Base-by-base conservation (phyloP, 805 yeast genomes). In the Yarrowia osloensis region DNA sequence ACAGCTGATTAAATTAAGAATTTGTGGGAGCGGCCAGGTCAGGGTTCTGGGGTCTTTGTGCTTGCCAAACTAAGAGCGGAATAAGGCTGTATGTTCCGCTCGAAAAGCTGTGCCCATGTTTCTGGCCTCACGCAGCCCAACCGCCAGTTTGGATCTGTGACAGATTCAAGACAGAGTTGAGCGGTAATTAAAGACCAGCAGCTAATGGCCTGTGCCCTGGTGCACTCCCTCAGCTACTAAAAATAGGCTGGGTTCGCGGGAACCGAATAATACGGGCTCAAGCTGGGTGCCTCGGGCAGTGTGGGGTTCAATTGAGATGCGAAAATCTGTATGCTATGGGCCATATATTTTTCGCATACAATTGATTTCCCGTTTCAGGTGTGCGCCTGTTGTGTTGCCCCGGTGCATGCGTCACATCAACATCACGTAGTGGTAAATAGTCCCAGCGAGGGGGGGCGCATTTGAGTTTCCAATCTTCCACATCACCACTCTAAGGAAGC, bases 381-480 rank as follows among this genome's bases (percentile, higher is more conserved):
- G 46, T 28, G 44, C 61, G 24, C 17, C 21, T 54, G 44, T 54
- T 17, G 44, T 17, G 44, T 17, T 15, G 24, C 40, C 42, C 26
- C n/a, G 12, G 13, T 31, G n/a, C 40, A 21, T 33, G 40, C 57
- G 19, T 31, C 40, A 21, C 57, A n/a, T 29, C 54, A 50, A 37
- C 61, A 35, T 54, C 61, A 54, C 59, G 42, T 54, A 22, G n/a
- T 15, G 15, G 49, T 44, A 24, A 44, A 44, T 44, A 44, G 31
- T 54, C 61, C 61, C 61, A 54, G 61, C 44, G 61, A 54, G 61
- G 49, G 61, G 42, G 63, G 62, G 62, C 46, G 49, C 49, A 39
- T 57, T 57, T 57, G 63, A 57, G 63, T 57, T 57, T 57, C 49
- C 63, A 39, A 57, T 39, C 63, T 57, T 57, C 63, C 63, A 57